phyloP scores from a whole-genome alignment of 1,284 basidiomycete species.

The Rhodotorula sp. region DNA sequence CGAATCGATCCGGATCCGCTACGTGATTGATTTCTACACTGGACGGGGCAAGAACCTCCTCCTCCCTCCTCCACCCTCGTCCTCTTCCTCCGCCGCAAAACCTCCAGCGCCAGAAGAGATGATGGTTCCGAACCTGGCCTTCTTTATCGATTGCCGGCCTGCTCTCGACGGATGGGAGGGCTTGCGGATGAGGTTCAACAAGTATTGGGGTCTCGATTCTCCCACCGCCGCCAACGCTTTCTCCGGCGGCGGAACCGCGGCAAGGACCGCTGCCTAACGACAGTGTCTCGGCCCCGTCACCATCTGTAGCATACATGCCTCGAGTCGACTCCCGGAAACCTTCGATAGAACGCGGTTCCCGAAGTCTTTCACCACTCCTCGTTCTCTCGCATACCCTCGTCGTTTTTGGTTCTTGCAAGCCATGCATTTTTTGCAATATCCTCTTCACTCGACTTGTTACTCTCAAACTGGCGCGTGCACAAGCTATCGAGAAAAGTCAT shows the following conservation, averaged over 20 bases:
- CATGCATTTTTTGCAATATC: too few species aligned
- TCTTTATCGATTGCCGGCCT: slow-evolving; percentile 91
- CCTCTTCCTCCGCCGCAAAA: slow-evolving; percentile 39
- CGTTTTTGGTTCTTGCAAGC: too few species aligned
- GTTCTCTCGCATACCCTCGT: too few species aligned
- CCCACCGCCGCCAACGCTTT: background rate
- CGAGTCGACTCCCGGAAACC: too few species aligned
- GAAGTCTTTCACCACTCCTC: too few species aligned
- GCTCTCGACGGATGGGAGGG: slow-evolving; percentile 90
- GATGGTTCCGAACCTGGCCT: slow-evolving; percentile 55
- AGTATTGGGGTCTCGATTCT: slow-evolving; percentile 19
- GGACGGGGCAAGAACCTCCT: slow-evolving; percentile 59
- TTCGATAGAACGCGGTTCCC: too few species aligned
- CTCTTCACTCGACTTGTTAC: too few species aligned
- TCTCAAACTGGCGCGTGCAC: too few species aligned
- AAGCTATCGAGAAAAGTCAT: too few species aligned
- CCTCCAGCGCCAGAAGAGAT: slow-evolving; percentile 47
- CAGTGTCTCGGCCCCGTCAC: too few species aligned
- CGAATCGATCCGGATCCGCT: slow-evolving; percentile 73
- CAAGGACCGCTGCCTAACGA: background rate
- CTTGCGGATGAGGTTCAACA: slow-evolving; percentile 60
- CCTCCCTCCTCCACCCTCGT: slow-evolving; percentile 45
- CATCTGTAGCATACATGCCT: too few species aligned
- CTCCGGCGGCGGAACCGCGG: background rate
- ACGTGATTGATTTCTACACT: slow-evolving; percentile 98